Conservation (phyloP, 495 filamentous ascomycete genomes). For the Bacidia rubella region DNA sequence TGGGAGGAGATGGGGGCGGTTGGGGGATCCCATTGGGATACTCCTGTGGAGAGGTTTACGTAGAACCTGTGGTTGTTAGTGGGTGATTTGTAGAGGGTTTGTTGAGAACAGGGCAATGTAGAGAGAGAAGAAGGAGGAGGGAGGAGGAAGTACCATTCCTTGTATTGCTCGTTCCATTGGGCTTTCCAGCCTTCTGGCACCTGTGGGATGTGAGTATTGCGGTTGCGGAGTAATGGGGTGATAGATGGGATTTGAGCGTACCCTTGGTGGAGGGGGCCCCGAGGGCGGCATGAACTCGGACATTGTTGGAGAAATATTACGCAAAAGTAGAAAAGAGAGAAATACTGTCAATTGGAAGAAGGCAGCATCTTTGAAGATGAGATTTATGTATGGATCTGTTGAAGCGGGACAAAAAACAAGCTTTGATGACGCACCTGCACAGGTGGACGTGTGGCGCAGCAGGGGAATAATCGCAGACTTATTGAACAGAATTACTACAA, state of each 20-base stretch:
- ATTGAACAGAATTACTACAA: too few species aligned
- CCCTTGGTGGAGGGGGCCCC: constrained; percentile 64
- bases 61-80: constrained; percentile 51
- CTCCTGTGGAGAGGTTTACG: constrained; percentile 71
- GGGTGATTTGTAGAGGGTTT: constrained; percentile 11
- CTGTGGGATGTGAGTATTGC: neutral
- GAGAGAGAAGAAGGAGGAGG: neutral
- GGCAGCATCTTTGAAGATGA: neutral
- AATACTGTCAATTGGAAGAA: constrained; percentile 2
- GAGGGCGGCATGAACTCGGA: constrained; percentile 53
- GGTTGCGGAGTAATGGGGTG: neutral
- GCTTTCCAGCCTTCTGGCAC: constrained; percentile 84
- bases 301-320: constrained; percentile 24
- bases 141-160: constrained; percentile 50
- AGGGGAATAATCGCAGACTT: too few species aligned
- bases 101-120: neutral
- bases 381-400: neutral
- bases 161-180: constrained; percentile 60
- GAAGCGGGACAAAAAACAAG: neutral
- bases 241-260: constrained; percentile 19
- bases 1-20: constrained; percentile 39
- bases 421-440: too few species aligned
- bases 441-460: too few species aligned
- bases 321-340: neutral
- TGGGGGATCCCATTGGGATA: constrained; percentile 78